A percentile compares a stretch with the other conserved stretches of the same genome.
phyloP scores from a whole-genome alignment of 2,329 filamentous ascomycete genomes.

The Colletotrichum sublineola region DNA sequence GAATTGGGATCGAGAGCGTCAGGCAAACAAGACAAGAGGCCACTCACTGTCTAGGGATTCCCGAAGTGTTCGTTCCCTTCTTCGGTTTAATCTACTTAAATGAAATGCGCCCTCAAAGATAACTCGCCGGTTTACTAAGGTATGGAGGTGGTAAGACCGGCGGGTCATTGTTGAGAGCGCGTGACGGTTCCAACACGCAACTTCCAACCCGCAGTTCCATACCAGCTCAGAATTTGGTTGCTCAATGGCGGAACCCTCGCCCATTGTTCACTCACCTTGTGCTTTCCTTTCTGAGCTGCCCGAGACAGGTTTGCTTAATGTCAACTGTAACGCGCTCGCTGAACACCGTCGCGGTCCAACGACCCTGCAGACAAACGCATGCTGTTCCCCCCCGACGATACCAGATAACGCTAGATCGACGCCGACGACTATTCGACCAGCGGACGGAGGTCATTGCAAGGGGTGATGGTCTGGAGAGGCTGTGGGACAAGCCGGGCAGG shows the following conservation, averaged over 20 bases:
- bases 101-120: background rate
- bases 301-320: background rate
- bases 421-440: background rate
- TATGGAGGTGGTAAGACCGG: background rate
- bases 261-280: background rate
- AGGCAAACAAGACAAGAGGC: background rate
- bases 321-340: background rate
- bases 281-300: background rate
- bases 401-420: background rate
- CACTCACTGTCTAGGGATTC: background rate
- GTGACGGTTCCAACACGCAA: background rate
- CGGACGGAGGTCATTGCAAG: background rate
- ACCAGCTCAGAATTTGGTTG: background rate
- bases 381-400: background rate
- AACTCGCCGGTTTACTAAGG: background rate
- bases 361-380: background rate
- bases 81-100: background rate
- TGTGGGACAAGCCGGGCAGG: constrained; percentile 19
- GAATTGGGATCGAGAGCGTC: no score
- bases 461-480: constrained; percentile 17
- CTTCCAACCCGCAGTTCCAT: background rate
- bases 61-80: no score
- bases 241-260: background rate
- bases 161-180: background rate
- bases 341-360: background rate